phyloP scores from a whole-genome alignment of 139 green algal genomes.

The Coelastrella sp. region DNA sequence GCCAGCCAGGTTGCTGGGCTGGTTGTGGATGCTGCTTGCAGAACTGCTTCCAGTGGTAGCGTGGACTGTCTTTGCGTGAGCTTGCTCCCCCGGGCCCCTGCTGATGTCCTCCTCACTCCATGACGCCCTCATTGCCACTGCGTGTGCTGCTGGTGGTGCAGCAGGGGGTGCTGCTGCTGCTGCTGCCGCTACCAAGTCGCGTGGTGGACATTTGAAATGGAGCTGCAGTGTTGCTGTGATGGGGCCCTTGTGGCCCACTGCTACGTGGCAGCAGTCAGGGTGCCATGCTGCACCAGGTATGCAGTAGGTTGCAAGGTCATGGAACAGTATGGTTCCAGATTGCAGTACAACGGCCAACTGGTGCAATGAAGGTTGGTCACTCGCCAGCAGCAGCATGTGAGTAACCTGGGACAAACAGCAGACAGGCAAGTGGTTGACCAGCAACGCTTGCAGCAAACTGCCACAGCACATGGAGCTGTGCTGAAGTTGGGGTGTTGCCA shows the following conservation, averaged over 20 bases:
- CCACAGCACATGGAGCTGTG: no score
- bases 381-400: conserved; percentile 33
- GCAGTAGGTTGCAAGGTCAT: conserved; percentile 39
- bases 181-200: conserved; percentile 4
- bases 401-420: neutral
- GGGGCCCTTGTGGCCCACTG: neutral
- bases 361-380: conserved; percentile 4
- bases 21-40: neutral
- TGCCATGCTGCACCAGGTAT: conserved; percentile 32
- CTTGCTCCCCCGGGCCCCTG: no score
- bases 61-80: neutral
- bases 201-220: conserved; percentile 36
- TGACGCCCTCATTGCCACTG: neutral
- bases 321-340: conserved; percentile 11
- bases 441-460: no score
- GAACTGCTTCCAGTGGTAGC: neutral
- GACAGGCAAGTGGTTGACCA: neutral
- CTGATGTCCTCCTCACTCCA: neutral
- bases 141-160: neutral
- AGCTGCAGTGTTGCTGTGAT: conserved; percentile 30
- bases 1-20: neutral
- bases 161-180: neutral
- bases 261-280: neutral
- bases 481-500: no score
- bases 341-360: conserved; percentile 19